Conservation (phyloP, 305 asterid genomes). For the Fraxinus sp. region DNA sequence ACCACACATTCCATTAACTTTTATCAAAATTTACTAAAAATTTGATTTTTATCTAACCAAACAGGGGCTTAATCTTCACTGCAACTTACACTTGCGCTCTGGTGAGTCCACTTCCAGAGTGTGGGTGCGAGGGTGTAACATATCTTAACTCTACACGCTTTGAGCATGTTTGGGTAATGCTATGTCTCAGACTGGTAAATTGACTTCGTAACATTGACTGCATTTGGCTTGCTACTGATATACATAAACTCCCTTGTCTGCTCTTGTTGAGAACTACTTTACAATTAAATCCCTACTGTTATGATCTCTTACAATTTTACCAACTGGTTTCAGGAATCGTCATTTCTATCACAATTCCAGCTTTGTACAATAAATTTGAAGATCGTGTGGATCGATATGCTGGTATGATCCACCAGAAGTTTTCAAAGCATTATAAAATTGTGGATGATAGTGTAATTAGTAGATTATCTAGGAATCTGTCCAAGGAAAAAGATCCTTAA, state of each 20-base stretch:
- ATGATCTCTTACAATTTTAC: slow-evolving; percentile 16
- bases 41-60: neutral
- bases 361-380: slow-evolving; percentile 64
- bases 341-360: slow-evolving; percentile 70
- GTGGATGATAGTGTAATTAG: slow-evolving; percentile 77
- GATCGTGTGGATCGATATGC: slow-evolving; percentile 60
- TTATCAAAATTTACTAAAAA: neutral
- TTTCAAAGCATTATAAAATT: slow-evolving; percentile 73
- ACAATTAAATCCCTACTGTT: neutral
- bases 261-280: neutral
- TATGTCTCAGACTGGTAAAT: neutral
- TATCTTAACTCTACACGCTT: neutral
- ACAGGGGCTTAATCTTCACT: neutral
- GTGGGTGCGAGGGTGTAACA: neutral
- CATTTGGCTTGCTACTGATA: neutral
- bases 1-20: neutral
- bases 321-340: slow-evolving; percentile 55
- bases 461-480: slow-evolving; percentile 58
- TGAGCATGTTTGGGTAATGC: neutral
- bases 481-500: slow-evolving; percentile 63
- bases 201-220: neutral
- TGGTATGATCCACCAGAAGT: slow-evolving; percentile 59
- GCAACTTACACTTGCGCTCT: neutral
- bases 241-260: neutral
- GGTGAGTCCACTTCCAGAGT: neutral